Evolutionary conservation across 768 basidiomycete species (phyloP), one percentile per base, ranked within the genome.

Genomic region (Suillus sp.): DNA sequence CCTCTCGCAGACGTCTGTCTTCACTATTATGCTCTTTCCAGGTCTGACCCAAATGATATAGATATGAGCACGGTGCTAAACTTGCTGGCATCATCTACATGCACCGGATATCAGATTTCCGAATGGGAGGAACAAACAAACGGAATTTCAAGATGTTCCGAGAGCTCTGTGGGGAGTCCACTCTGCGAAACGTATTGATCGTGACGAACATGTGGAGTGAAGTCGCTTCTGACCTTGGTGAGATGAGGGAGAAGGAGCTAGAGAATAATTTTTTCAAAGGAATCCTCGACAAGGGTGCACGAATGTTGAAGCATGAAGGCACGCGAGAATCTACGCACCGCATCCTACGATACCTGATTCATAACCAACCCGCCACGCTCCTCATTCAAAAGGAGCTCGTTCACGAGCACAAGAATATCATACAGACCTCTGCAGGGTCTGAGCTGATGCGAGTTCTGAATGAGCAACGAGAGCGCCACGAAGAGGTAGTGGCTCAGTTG

Each of bases 131-230:
- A 11, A 77, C 77, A 47, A 77, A 78, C 3, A 72, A 69, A 14
- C 73, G 77, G 59, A 81, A 79, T 62, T 80, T 80, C 64, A 71
- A 72, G 42, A 74, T 81, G 71, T 81, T 83, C 70, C 67, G 76
- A 27, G 72, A 78, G 62, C 72, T 84, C n/a, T 84, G 81, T 55
- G 82, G 81, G 1, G 77, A 78, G 32, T 68, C 61, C 20, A 73
- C 79, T 20, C 74, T 83, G 14, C 67, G 72, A 48, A 81, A 77
- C 56, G 79, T 83, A 13, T 69, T 79, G 2, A 75, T 83, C 42
- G 77, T 77, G 45, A 82, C 82, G 1, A 82, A 74, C n/a, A 81
- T 78, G 79, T 82, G 81, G 81, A 76, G 71, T 22, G 65, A 74
- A 56, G 73, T 79, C 22, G 67, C 66, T 9, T 47, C 53, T 27